These are phyloP conservation scores for Sporothrix euskadiensis DNA, from an alignment of 2,329 filamentous ascomycete species.

Conservation along the genomic window DNA sequence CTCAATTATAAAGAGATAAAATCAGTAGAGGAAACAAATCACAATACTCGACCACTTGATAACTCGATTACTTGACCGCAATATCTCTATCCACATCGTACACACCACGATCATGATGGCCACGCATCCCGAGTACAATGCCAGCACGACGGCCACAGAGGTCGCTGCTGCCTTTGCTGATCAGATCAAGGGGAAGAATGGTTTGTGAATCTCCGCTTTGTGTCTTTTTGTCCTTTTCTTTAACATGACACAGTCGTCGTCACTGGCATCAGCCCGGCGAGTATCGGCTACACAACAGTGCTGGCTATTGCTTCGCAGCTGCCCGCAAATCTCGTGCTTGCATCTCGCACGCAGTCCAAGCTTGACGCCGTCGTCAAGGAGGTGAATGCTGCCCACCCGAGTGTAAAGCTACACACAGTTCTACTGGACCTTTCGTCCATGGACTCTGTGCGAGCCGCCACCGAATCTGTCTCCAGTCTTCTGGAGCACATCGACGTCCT, in stretches of 20 bases:
- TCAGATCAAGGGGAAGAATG: conserved; percentile 30
- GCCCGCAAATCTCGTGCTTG: conserved; percentile 47
- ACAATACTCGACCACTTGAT: neutral
- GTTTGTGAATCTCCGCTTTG: conserved; percentile 4
- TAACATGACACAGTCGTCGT: conserved; percentile 28
- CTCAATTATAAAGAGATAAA: neutral
- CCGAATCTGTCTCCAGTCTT: conserved; percentile 37
- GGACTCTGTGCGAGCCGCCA: conserved; percentile 41
- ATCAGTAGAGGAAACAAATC: neutral
- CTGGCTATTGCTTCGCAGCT: conserved; percentile 48
- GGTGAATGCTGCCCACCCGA: conserved; percentile 37
- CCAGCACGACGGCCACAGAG: conserved; percentile 32
- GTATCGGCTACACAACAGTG: conserved; percentile 46
- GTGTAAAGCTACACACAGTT: conserved; percentile 36
- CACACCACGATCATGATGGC: conserved; percentile 26
- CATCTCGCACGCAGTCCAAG: conserved; percentile 48
- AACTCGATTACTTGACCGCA: neutral
- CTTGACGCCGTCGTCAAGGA: conserved; percentile 44
- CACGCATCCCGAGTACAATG: conserved; percentile 30
- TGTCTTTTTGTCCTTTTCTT: no score
- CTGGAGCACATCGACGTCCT: conserved; percentile 43
- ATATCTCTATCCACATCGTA: neutral
- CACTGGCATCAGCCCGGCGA: conserved; percentile 47
- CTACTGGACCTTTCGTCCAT: conserved; percentile 41
- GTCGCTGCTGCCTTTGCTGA: conserved; percentile 29